Percentiles rank a stretch among this genome's conserved stretches.
These are phyloP conservation scores for Naganishia liquefaciens DNA, from an alignment of 1,284 basidiomycete genomes.

Conservation along the genomic window DNA sequence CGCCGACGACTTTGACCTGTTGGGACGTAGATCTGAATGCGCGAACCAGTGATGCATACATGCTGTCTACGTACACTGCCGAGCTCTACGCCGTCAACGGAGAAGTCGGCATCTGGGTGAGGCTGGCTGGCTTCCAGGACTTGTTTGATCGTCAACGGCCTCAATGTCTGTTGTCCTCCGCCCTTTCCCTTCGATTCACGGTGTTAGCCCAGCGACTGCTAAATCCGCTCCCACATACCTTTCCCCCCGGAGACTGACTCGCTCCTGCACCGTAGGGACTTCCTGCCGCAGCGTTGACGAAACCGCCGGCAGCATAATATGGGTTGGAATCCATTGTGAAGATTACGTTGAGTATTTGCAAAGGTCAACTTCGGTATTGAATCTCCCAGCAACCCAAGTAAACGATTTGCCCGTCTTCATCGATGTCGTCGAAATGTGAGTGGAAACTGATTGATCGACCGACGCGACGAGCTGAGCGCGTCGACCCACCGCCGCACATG, in stretches of 20 bases:
- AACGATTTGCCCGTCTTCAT: background rate
- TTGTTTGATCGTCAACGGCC: slow-evolving; percentile 84
- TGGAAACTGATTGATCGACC: background rate
- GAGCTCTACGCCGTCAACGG: slow-evolving; percentile 75
- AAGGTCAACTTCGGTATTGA: background rate
- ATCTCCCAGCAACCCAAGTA: no score
- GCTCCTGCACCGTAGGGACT: slow-evolving; percentile 19
- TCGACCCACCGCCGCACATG: background rate
- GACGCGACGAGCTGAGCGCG: background rate
- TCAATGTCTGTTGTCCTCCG: slow-evolving; percentile 64
- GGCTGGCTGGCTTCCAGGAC: slow-evolving; percentile 73
- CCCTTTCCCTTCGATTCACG: slow-evolving; percentile 33
- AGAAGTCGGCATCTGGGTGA: slow-evolving; percentile 85
- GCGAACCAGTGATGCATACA: background rate
- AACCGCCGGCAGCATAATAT: slow-evolving; percentile 24
- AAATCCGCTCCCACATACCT: background rate
- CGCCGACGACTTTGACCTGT: slow-evolving; percentile 69
- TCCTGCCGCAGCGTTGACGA: slow-evolving; percentile 19
- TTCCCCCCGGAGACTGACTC: slow-evolving; percentile 24
- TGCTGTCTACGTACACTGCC: slow-evolving; percentile 64
- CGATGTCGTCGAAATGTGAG: no score
- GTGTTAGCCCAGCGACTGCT: background rate
- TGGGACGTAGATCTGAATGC: background rate
- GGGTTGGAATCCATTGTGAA: slow-evolving; percentile 19
- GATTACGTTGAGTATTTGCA: background rate